These are phyloP conservation scores for Dictyostelium purpureum DNA, from an alignment of 78 protist genomes.

Conservation along the genomic window DNA sequence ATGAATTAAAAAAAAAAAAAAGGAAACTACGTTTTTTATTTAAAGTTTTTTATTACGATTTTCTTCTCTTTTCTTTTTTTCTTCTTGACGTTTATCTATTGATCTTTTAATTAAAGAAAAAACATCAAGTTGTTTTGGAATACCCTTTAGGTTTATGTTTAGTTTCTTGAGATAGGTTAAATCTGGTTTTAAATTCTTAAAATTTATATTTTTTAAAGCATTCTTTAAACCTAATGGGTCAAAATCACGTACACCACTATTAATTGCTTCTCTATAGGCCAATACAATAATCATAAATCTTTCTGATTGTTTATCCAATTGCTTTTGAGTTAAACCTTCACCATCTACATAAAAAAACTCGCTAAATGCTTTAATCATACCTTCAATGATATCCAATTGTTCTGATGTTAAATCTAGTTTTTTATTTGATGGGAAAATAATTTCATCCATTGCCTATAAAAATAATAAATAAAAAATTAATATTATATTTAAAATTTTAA, in stretches of 20 bases:
- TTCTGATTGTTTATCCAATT: conserved; percentile 70
- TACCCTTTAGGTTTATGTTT: conserved; percentile 41
- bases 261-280: conserved; percentile 69
- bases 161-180: conserved; percentile 41
- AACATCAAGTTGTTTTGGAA: conserved; percentile 71
- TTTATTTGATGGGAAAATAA: conserved; percentile 41
- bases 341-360: conserved; percentile 75
- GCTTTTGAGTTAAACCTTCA: conserved; percentile 70
- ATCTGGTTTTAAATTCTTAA: conserved; percentile 46
- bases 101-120: conserved; percentile 49
- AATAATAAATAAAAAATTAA: too few relatives aligned
- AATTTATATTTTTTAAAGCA: conserved; percentile 47
- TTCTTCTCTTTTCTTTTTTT: conserved; percentile 22
- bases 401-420: background rate
- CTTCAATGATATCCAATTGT: conserved; percentile 50
- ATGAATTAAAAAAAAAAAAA: too few relatives aligned
- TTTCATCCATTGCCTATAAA: conserved; percentile 44
- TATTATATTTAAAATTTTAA: background rate
- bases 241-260: conserved; percentile 74
- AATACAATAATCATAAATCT: conserved; percentile 43
- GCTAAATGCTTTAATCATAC: conserved; percentile 35
- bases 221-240: conserved; percentile 55
- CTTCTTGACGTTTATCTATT: conserved; percentile 46
- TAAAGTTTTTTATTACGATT: background rate
- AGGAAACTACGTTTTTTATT: too few relatives aligned